Percentiles rank a stretch among this genome's conserved stretches.
Conservation (phyloP, 371 early-diverging fungal species). For the Smittium mucronatum region DNA sequence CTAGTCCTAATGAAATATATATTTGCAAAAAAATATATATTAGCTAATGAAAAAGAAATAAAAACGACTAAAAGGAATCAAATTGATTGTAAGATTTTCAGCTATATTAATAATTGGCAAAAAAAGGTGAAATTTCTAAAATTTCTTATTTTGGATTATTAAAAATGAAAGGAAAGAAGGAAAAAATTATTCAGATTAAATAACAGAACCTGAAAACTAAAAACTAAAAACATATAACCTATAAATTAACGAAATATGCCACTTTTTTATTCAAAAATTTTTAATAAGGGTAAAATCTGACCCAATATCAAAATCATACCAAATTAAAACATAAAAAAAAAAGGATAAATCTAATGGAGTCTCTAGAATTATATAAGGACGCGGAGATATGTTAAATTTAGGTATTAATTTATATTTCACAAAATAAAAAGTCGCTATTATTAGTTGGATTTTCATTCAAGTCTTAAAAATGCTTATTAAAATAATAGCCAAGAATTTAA, state of each 20-base stretch:
- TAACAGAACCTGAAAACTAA: not conserved
- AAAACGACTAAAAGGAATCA: not conserved
- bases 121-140: not conserved
- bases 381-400: not conserved
- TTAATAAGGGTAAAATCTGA: not conserved
- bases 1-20: not conserved
- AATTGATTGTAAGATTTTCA: not conserved
- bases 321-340: not conserved
- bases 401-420: not conserved
- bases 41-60: not conserved
- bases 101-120: not conserved
- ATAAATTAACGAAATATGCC: not conserved
- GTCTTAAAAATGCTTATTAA: not conserved
- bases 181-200: not conserved
- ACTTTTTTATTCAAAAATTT: not conserved
- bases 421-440: not conserved
- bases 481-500: not conserved
- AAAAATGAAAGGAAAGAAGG: not conserved
- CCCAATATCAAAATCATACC: not conserved
- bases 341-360: not conserved
- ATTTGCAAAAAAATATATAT: not conserved
- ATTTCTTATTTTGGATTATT: not conserved
- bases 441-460: not conserved
- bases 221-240: not conserved
- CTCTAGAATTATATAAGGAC: not conserved